phyloP scores from a whole-genome alignment of 257 asterid genomes.

The Solanum raphanifolium region DNA sequence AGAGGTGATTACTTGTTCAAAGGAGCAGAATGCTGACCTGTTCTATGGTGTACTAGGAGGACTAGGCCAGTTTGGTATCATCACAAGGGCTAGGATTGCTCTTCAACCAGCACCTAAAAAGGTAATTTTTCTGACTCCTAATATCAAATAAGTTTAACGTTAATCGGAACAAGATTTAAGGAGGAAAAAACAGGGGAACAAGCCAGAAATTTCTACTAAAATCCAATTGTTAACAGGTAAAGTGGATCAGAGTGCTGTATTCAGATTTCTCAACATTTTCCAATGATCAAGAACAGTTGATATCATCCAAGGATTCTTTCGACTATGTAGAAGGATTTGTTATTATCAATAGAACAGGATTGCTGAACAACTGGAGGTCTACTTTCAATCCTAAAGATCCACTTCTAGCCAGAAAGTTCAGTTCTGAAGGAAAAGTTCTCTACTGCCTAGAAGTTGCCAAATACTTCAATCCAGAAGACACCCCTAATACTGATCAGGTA shows the following conservation, averaged over 20 bases:
- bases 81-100: conserved; percentile 72
- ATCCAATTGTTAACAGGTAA: conserved; percentile 47
- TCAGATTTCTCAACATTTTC: conserved; percentile 57
- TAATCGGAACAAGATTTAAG: background rate
- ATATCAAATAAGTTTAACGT: background rate
- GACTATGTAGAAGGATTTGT: conserved; percentile 86
- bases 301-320: conserved; percentile 45
- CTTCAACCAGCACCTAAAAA: conserved; percentile 64
- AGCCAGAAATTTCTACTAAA: background rate
- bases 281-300: conserved; percentile 66
- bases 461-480: conserved; percentile 54
- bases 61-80: conserved; percentile 86
- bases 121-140: conserved; percentile 24
- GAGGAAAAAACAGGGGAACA: background rate
- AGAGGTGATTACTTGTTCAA: conserved; percentile 67
- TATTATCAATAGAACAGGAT: conserved; percentile 63
- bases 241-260: conserved; percentile 82
- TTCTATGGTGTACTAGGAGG: conserved; percentile 86
- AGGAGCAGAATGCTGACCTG: conserved; percentile 57
- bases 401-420: conserved; percentile 50
- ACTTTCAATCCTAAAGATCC: conserved; percentile 84
- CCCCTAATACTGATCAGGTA: conserved; percentile 34
- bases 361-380: conserved; percentile 75
- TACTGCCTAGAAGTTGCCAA: conserved; percentile 84
- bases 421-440: conserved; percentile 64